These are phyloP conservation scores for Fusarium dimerum DNA, from an alignment of 2,329 filamentous ascomycete species.

Conservation along the genomic window DNA sequence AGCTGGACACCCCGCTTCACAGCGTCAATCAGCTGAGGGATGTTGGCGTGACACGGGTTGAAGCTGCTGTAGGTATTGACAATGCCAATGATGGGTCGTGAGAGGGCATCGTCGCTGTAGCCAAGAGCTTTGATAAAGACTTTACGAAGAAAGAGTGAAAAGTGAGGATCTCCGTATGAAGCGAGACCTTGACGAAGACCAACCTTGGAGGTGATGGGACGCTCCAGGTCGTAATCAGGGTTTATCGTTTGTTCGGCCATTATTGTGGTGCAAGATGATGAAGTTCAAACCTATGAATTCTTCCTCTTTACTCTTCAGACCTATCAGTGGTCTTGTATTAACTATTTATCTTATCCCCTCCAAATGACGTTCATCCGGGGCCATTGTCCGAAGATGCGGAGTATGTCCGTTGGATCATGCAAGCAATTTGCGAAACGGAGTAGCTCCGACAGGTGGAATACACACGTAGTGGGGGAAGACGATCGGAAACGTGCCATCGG, in stretches of 20 bases:
- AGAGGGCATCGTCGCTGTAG: conserved; percentile 71
- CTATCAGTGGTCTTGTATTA: conserved; percentile 26
- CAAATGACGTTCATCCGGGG: conserved; percentile 9
- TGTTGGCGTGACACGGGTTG: conserved; percentile 74
- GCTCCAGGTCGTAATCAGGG: conserved; percentile 62
- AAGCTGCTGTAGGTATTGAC: conserved; percentile 73
- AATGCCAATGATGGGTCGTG: conserved; percentile 71
- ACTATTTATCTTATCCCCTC: conserved; percentile 1
- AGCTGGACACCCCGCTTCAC: conserved; percentile 69
- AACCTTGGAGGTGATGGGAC: conserved; percentile 48
- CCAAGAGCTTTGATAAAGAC: conserved; percentile 77
- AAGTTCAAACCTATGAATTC: too few relatives aligned
- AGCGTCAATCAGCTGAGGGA: conserved; percentile 71
- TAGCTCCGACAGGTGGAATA: neutral
- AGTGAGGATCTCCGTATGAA: conserved; percentile 73
- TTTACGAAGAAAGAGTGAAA: conserved; percentile 73
- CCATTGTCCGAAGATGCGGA: conserved; percentile 19
- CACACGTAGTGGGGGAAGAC: too few relatives aligned
- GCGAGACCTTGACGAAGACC: conserved; percentile 66
- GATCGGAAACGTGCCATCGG: neutral
- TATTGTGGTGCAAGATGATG: conserved; percentile 11
- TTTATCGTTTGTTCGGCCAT: conserved; percentile 12
- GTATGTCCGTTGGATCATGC: conserved; percentile 18
- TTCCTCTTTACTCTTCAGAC: neutral
- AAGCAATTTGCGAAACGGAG: conserved; percentile 17